Percentiles rank a stretch among this genome's conserved stretches.
These are phyloP conservation scores for Stagonosporopsis cucurbitacearum DNA, from an alignment of 2,329 filamentous ascomycete genomes.

Conservation along the genomic window DNA sequence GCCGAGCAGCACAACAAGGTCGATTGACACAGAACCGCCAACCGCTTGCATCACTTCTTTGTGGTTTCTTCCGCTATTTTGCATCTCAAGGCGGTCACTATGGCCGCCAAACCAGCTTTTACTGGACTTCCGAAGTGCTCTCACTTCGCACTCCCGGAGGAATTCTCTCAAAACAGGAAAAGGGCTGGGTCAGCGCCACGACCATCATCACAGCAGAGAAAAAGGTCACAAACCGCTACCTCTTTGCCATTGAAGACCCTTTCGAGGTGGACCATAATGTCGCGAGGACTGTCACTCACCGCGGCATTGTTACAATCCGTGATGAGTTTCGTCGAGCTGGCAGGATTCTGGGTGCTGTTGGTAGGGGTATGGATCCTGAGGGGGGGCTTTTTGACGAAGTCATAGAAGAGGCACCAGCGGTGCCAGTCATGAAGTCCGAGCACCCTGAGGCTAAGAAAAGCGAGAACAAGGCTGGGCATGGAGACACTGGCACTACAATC, in stretches of 20 bases:
- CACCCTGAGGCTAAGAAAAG: background rate
- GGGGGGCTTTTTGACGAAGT: constrained; percentile 47
- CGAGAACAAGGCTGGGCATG: background rate
- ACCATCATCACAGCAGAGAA: constrained; percentile 68
- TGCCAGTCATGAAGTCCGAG: constrained; percentile 4
- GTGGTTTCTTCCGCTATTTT: constrained; percentile 90
- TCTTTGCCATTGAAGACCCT: constrained; percentile 90
- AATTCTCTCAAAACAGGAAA: constrained; percentile 73
- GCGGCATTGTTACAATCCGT: constrained; percentile 79
- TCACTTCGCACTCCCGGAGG: constrained; percentile 77
- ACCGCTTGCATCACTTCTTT: constrained; percentile 72
- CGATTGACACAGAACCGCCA: constrained; percentile 73
- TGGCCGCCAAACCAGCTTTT: constrained; percentile 64
- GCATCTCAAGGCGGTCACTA: constrained; percentile 57
- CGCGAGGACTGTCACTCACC: constrained; percentile 82
- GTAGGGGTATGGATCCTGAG: constrained; percentile 34
- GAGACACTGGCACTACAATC: background rate
- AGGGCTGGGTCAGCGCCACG: constrained; percentile 86
- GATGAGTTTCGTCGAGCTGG: constrained; percentile 85
- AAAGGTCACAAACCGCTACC: constrained; percentile 78
- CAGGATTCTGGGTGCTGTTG: constrained; percentile 59
- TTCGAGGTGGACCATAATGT: constrained; percentile 91
- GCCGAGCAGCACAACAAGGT: constrained; percentile 62
- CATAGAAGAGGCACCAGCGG: constrained; percentile 27
- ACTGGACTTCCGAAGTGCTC: constrained; percentile 81